A percentile compares a stretch with the other conserved stretches of the same genome.
phyloP scores from a whole-genome alignment of 2,329 filamentous ascomycete species.

The Aspergillus viridinutans region DNA sequence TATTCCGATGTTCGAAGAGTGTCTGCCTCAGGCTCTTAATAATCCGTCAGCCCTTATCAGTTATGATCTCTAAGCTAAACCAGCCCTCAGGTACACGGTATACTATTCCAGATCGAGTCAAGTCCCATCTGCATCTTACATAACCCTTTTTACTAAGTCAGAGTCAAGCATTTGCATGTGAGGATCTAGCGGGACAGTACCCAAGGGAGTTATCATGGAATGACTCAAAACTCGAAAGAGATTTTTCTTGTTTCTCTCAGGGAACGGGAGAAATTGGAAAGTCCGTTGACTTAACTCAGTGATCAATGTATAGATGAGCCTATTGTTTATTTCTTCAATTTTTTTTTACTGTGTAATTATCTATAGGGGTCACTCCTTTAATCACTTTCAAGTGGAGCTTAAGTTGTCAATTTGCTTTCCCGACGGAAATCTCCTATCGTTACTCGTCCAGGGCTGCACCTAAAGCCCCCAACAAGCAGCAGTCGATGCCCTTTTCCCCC shows the following conservation, averaged over 20 bases:
- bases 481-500: conserved; percentile 29
- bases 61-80: not conserved
- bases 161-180: not conserved
- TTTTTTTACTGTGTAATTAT: not conserved
- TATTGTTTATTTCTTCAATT: not conserved
- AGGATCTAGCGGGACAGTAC: not conserved
- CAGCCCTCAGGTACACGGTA: not conserved
- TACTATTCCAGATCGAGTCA: not conserved
- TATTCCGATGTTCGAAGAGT: not conserved
- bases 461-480: conserved; percentile 16
- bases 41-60: not conserved
- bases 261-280: not conserved
- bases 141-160: not conserved
- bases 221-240: not conserved
- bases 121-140: not conserved
- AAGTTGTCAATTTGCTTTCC: conserved; percentile 6
- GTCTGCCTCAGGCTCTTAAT: not conserved
- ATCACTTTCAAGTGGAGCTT: not conserved
- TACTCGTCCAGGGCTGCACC: conserved; percentile 4
- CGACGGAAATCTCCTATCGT: conserved; percentile 4
- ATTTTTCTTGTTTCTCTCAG: not conserved
- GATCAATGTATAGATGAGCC: not conserved
- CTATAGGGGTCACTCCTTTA: not conserved
- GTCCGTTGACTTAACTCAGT: not conserved
- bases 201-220: not conserved